Evolutionary conservation across 495 filamentous ascomycete genomes (phyloP).

Genomic region (Friedmanniomyces simplex): DNA sequence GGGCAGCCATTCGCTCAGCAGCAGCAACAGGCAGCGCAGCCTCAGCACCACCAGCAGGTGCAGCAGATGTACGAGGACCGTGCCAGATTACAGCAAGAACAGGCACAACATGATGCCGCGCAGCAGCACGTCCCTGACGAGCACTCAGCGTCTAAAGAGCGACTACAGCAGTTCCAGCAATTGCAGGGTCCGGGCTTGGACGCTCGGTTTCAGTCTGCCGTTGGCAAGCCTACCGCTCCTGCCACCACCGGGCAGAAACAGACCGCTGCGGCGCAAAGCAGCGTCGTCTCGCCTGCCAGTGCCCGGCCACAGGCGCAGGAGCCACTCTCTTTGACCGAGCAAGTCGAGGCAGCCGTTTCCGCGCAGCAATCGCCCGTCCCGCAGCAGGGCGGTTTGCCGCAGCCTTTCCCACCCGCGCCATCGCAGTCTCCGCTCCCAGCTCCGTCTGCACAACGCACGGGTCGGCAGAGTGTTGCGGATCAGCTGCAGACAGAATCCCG

Average conservation of each 20-base stretch:
- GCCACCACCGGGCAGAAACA: conserved; percentile 1
- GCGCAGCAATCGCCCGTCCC: conserved; percentile 50
- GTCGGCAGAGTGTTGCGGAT: conserved; percentile 68
- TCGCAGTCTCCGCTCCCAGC: conserved; percentile 74
- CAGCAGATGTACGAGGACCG: conserved; percentile 50
- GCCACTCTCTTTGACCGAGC: conserved; percentile 66
- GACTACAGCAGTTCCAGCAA: conserved; percentile 54
- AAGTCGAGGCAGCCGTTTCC: conserved; percentile 70
- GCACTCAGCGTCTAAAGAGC: conserved; percentile 45
- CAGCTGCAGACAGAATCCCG: conserved; percentile 60
- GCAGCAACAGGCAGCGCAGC: conserved; percentile 44
- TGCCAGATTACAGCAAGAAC: conserved; percentile 51
- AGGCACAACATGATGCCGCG: conserved; percentile 47
- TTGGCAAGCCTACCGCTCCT: not conserved
- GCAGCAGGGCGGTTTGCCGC: conserved; percentile 53
- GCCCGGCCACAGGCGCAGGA: conserved; percentile 8
- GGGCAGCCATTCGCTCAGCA: conserved; percentile 36
- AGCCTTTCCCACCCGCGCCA: conserved; percentile 66
- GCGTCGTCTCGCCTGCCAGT: conserved; percentile 10
- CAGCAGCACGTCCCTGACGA: conserved; percentile 37
- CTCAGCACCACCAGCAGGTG: conserved; percentile 48
- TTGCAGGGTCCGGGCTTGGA: conserved; percentile 27
- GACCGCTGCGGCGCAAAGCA: conserved; percentile 14
- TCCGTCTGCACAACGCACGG: conserved; percentile 70
- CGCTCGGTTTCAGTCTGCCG: conserved; percentile 13